phyloP scores from a whole-genome alignment of 345 rosid species.

The Ceriops zippeliana region DNA sequence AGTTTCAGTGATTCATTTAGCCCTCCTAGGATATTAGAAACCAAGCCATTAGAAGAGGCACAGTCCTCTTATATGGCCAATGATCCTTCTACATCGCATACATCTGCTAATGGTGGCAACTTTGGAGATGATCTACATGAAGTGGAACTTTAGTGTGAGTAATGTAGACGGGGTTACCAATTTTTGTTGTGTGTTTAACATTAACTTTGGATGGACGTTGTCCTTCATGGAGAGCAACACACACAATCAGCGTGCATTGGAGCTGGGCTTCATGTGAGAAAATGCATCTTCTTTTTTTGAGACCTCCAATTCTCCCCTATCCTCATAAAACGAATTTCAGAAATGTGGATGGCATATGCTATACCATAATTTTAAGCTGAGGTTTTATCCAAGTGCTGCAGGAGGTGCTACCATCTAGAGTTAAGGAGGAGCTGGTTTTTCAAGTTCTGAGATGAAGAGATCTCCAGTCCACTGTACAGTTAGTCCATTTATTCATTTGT shows the following conservation, averaged over 20 bases:
- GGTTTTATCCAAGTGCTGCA: slow-evolving; percentile 7
- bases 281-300: not conserved
- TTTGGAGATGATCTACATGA: slow-evolving; percentile 82
- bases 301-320: not conserved
- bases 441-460: slow-evolving; percentile 19
- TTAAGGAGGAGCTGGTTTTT: slow-evolving; percentile 28
- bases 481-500: slow-evolving; percentile 56
- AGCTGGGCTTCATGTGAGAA: slow-evolving; percentile 4
- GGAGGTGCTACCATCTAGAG: slow-evolving; percentile 25
- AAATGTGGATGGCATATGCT: slow-evolving; percentile 17
- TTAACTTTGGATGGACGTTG: slow-evolving; percentile 23
- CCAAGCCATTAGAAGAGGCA: slow-evolving; percentile 37
- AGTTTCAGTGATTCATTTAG: slow-evolving; percentile 39
- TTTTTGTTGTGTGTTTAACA: slow-evolving; percentile 37
- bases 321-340: slow-evolving; percentile 8
- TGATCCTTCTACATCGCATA: slow-evolving; percentile 7
- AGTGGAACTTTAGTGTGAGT: slow-evolving; percentile 66
- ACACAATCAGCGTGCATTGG: slow-evolving; percentile 4
- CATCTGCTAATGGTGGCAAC: not conserved
- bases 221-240: slow-evolving; percentile 10
- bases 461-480: slow-evolving; percentile 39
- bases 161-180: slow-evolving; percentile 46
- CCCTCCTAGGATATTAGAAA: slow-evolving; percentile 29
- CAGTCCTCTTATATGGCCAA: slow-evolving; percentile 30
- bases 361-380: slow-evolving; percentile 8